These are phyloP conservation scores for Artemisia tridentata DNA, from an alignment of 129 eudicot genomes.

Conservation along the genomic window DNA sequence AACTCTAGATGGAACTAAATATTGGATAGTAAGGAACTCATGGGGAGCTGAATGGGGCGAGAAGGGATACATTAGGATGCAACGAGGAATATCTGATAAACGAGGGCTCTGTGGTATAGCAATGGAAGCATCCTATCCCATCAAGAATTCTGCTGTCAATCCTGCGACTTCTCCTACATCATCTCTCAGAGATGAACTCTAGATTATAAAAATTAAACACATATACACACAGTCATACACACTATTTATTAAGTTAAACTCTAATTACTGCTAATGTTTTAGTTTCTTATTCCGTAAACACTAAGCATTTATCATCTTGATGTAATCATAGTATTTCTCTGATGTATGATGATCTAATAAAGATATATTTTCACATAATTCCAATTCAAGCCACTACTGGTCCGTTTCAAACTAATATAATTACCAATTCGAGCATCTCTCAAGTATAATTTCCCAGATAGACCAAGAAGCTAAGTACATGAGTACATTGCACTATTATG, in stretches of 20 bases:
- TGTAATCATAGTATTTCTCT: conserved; percentile 24
- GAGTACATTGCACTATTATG: too few species aligned
- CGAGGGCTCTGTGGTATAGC: conserved; percentile 53
- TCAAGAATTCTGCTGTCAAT: conserved; percentile 38
- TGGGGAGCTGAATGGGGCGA: conserved; percentile 66
- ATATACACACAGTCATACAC: neutral
- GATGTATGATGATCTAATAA: conserved; percentile 32
- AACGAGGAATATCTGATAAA: conserved; percentile 39
- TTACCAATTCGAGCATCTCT: too few species aligned
- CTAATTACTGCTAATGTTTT: neutral
- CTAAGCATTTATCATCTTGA: conserved; percentile 12
- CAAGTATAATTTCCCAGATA: too few species aligned
- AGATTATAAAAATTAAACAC: conserved; percentile 19
- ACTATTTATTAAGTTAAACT: neutral
- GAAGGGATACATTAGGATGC: conserved; percentile 73
- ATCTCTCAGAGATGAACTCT: conserved; percentile 46
- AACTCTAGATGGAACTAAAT: conserved; percentile 68
- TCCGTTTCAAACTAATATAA: too few species aligned
- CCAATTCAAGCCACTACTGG: too few species aligned
- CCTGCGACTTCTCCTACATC: conserved; percentile 29
- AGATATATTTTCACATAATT: conserved; percentile 8
- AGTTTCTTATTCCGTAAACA: conserved; percentile 2
- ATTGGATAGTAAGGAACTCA: conserved; percentile 73
- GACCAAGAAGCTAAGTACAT: too few species aligned
- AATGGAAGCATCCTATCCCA: conserved; percentile 51